Conservation (phyloP, 78 protist species). For the Capsaspora owczarzaki region DNA sequence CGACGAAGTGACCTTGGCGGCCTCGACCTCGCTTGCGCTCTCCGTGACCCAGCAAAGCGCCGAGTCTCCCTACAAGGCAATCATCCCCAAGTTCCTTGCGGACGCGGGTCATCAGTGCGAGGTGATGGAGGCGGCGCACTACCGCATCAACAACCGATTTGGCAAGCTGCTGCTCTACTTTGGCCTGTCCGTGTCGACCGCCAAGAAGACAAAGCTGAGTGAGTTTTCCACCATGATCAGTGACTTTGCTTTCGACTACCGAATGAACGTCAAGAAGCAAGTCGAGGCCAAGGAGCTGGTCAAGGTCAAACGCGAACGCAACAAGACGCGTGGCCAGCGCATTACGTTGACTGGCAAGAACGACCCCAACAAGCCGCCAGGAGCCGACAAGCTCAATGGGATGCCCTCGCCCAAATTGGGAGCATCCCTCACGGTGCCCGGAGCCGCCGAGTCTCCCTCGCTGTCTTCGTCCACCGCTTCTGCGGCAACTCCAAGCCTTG, state of each 20-base stretch:
- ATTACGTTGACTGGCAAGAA: neutral
- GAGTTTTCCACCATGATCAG: neutral
- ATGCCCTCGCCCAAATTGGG: no score
- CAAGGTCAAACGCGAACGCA: neutral
- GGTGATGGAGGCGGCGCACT: neutral
- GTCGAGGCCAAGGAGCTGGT: neutral
- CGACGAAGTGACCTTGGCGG: no score
- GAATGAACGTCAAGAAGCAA: neutral
- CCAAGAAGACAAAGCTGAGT: neutral
- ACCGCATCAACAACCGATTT: neutral
- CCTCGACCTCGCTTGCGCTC: no score
- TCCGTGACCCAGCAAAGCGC: neutral
- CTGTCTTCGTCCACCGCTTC: no score
- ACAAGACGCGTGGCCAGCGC: neutral
- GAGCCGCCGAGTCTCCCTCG: no score
- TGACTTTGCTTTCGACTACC: neutral
- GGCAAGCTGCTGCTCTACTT: neutral
- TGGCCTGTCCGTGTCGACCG: neutral
- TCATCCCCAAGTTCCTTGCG: neutral
- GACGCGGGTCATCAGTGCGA: neutral
- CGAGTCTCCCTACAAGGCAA: neutral
- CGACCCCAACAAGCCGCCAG: no score
- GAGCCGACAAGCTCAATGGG: no score
- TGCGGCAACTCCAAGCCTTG: no score
- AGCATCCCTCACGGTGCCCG: no score